Percentiles rank a stretch among this genome's conserved stretches.
Conservation (phyloP, 140 eudicot genomes). For the Flaveria floridana region DNA sequence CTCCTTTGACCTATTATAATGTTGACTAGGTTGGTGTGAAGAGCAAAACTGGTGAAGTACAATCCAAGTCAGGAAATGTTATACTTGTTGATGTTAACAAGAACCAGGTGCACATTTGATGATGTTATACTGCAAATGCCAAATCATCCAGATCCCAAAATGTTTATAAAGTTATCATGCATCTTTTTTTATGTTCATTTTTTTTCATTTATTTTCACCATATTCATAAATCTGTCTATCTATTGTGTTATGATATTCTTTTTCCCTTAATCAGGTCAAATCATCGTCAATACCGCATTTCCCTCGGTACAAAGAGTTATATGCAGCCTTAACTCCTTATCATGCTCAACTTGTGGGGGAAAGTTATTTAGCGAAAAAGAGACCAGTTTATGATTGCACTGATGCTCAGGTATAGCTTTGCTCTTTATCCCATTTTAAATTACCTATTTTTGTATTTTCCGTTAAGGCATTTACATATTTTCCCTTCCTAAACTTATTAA, state of each 20-base stretch:
- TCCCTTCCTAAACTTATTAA: no score
- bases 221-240: not conserved
- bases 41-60: slow-evolving; percentile 80
- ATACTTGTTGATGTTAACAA: slow-evolving; percentile 78
- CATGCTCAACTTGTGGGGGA: slow-evolving; percentile 93
- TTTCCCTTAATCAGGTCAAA: slow-evolving; percentile 48
- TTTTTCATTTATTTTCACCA: not conserved
- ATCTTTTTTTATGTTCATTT: not conserved
- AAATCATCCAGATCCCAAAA: not conserved
- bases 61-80: slow-evolving; percentile 70
- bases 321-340: slow-evolving; percentile 58
- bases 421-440: no score
- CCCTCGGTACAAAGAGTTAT: slow-evolving; percentile 68
- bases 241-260: not conserved
- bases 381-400: slow-evolving; percentile 81
- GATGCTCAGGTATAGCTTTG: slow-evolving; percentile 63
- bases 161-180: not conserved
- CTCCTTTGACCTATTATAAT: slow-evolving; percentile 15
- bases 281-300: slow-evolving; percentile 72
- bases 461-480: no score
- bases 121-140: not conserved
- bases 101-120: slow-evolving; percentile 63
- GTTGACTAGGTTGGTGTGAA: slow-evolving; percentile 82
- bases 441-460: no score
- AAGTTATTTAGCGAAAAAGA: slow-evolving; percentile 75